Evolutionary conservation across 1,284 basidiomycete species (phyloP), one percentile per base, ranked within the genome.

Genomic region (Xerocomus amazonicus): DNA sequence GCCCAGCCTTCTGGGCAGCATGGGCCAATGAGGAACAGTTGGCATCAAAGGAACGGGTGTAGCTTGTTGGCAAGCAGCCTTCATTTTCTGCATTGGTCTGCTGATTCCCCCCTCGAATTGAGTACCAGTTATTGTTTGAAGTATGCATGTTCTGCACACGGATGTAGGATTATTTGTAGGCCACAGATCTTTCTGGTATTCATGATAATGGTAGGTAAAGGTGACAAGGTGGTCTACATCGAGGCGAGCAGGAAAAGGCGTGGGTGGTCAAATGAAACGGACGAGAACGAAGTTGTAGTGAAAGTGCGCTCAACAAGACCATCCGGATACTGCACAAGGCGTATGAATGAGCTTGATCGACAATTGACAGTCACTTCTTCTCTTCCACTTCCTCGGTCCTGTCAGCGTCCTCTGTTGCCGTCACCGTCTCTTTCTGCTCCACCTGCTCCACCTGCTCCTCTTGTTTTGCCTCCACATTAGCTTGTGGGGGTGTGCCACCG

Each of bases 11-110:
- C 56, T 77, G 76, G 67, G 70, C 71, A 23, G 76, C 76, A 28
- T 76, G 80, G 67, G 73, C 79, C 33, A 72, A 73, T 36, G 82
- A 83, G 58, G 80, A 83, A 37, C 54, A 45, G 41, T 34, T 52
- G 45, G 36, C 45, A 27, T n/a, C 52, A 37, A 53, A 19, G 29
- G 47, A 48, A 28, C 38, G 46, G 37, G 39, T 34, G n/a, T 61
- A 68, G 46, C 49, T 45, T 40, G n/a, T n/a, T n/a, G n/a, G n/a
- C n/a, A n/a, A n/a, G n/a, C n/a, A n/a, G n/a, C n/a, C n/a, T n/a
- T n/a, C n/a, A n/a, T n/a, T n/a, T n/a, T n/a, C n/a, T n/a, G n/a
- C n/a, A n/a, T n/a, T n/a, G n/a, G n/a, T n/a, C n/a, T n/a, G n/a
- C n/a, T n/a, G n/a, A n/a, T n/a, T n/a, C n/a, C n/a, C n/a, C n/a